Percentiles rank a stretch among this genome's conserved stretches.
These are phyloP conservation scores for Chrysosporium keratinophilum DNA, from an alignment of 2,329 filamentous ascomycete genomes.

Conservation along the genomic window DNA sequence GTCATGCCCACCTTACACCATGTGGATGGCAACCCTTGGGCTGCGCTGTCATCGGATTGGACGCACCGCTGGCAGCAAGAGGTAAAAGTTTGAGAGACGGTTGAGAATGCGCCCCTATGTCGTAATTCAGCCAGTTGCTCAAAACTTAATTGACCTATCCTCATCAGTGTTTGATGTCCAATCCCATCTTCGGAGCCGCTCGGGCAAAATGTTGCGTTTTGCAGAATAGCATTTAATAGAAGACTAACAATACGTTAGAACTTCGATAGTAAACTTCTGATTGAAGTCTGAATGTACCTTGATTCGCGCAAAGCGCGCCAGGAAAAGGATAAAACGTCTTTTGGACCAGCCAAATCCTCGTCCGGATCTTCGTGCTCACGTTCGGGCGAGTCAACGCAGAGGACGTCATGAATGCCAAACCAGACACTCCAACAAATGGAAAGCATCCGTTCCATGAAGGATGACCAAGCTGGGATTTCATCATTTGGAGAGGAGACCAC, in stretches of 20 bases:
- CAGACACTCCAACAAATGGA: constrained; percentile 60
- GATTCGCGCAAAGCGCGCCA: constrained; percentile 93
- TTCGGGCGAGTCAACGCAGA: constrained; percentile 92
- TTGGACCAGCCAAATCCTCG: constrained; percentile 64
- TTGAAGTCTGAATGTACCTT: constrained; percentile 45
- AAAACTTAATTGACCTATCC: constrained; percentile 65
- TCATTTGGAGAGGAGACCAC: constrained; percentile 21
- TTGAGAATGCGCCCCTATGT: constrained; percentile 86
- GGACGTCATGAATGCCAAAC: constrained; percentile 60
- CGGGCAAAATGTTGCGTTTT: constrained; percentile 43
- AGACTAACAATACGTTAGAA: constrained; percentile 43
- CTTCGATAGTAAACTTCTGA: not conserved
- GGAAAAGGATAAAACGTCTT: constrained; percentile 85
- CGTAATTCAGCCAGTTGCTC: constrained; percentile 70
- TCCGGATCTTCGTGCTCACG: constrained; percentile 56
- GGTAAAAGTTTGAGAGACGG: constrained; percentile 79
- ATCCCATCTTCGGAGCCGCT: constrained; percentile 36
- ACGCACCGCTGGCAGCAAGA: constrained; percentile 62
- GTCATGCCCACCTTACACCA: constrained; percentile 58
- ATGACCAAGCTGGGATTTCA: constrained; percentile 23
- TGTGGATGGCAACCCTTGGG: constrained; percentile 43
- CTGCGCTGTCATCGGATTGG: constrained; percentile 39
- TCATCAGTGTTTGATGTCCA: constrained; percentile 49
- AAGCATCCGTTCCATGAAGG: constrained; percentile 43
- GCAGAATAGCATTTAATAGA: constrained; percentile 54